A percentile compares a stretch with the other conserved stretches of the same genome.
These are phyloP conservation scores for Globisporangium canariense DNA, from an alignment of 352 stramenopile species.

Conservation along the genomic window DNA sequence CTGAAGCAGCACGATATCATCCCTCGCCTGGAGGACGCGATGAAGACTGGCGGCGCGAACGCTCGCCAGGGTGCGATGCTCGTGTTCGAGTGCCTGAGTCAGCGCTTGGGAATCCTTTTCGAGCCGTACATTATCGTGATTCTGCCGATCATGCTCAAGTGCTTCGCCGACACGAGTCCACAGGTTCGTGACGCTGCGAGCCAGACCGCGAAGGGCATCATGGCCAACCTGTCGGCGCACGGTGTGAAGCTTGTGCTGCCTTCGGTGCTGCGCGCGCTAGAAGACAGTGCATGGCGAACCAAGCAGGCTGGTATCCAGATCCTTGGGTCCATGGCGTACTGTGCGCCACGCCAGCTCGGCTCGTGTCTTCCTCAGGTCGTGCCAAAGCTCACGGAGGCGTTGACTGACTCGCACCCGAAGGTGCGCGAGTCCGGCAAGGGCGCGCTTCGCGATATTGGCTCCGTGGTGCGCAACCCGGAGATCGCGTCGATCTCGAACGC, in stretches of 20 bases:
- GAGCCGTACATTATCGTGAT: slow-evolving; percentile 98
- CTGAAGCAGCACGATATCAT: slow-evolving; percentile 99
- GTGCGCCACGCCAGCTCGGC: slow-evolving; percentile 98
- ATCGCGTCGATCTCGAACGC: slow-evolving; percentile 93
- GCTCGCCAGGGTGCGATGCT: slow-evolving; percentile 94
- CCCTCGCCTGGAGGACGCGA: slow-evolving; percentile 80
- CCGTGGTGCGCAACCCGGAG: slow-evolving; percentile 99
- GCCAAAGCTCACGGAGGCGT: slow-evolving; percentile 95
- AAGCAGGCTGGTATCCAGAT: slow-evolving; percentile 99
- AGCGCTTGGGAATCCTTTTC: slow-evolving; percentile 96
- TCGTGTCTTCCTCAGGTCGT: slow-evolving; percentile 98
- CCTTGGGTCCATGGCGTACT: slow-evolving; percentile 96
- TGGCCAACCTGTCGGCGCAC: slow-evolving; percentile 98
- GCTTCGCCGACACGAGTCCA: slow-evolving; percentile 95
- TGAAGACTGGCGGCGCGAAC: slow-evolving; percentile 73
- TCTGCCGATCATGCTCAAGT: slow-evolving; percentile 98
- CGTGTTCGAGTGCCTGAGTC: slow-evolving; percentile 97
- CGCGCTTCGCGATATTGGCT: slow-evolving; percentile 96
- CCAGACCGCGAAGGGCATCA: slow-evolving; percentile 95
- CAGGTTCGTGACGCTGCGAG: slow-evolving; percentile 95
- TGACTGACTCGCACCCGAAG: slow-evolving; percentile 98
- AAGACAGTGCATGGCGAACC: slow-evolving; percentile 95
- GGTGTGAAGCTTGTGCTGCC: slow-evolving; percentile 99
- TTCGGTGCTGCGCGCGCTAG: slow-evolving; percentile 94
- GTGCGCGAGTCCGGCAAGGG: slow-evolving; percentile 95